phyloP scores from a whole-genome alignment of 306 rosid genomes.

The Canavalia gladiata region DNA sequence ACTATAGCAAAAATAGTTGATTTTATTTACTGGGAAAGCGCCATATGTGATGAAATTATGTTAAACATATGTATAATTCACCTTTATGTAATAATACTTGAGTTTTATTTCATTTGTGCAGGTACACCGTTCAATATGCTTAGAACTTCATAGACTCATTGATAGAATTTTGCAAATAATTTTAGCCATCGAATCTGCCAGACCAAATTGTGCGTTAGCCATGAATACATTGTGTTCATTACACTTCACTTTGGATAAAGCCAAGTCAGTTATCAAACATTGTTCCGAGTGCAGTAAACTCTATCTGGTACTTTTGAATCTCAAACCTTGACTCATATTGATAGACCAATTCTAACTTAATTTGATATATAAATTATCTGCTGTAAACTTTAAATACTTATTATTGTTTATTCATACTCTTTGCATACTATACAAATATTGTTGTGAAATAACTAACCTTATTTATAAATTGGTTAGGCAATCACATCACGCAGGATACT shows the following conservation, averaged over 20 bases:
- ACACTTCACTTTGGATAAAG: slow-evolving; percentile 59
- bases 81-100: background rate
- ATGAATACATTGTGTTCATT: slow-evolving; percentile 60
- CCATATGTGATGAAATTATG: slow-evolving; percentile 3
- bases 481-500: slow-evolving; percentile 55
- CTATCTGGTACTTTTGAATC: slow-evolving; percentile 56
- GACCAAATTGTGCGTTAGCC: slow-evolving; percentile 63
- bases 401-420: background rate
- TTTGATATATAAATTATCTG: slow-evolving; percentile 25
- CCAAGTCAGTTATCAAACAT: slow-evolving; percentile 54
- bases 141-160: slow-evolving; percentile 57
- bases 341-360: background rate
- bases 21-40: background rate
- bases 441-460: slow-evolving; percentile 21
- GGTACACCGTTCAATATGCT: slow-evolving; percentile 66
- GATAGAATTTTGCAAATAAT: slow-evolving; percentile 53
- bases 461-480: slow-evolving; percentile 56
- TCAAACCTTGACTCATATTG: background rate
- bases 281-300: slow-evolving; percentile 72
- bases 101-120: slow-evolving; percentile 41
- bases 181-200: slow-evolving; percentile 58
- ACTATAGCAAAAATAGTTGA: background rate
- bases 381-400: slow-evolving; percentile 1
- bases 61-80: background rate
- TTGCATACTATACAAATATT: slow-evolving; percentile 7